Percentiles rank a stretch among this genome's conserved stretches.
These are phyloP conservation scores for Thoreauomyces humboldtii DNA, from an alignment of 192 early-diverging fungal species.

Conservation along the genomic window DNA sequence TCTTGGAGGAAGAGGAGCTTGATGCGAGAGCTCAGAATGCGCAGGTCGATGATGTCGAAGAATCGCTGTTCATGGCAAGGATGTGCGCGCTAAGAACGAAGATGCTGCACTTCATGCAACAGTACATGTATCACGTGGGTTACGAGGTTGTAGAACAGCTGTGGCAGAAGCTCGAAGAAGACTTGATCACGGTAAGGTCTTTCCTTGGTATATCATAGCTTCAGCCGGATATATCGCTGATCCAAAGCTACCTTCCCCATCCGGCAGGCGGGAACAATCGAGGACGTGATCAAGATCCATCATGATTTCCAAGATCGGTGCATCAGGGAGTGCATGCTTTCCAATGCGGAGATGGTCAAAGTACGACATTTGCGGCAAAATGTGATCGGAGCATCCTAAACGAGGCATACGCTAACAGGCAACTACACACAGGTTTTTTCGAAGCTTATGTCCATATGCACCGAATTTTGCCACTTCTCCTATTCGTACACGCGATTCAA, in stretches of 20 bases:
- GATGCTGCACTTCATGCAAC: conserved; percentile 90
- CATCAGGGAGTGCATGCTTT: conserved; percentile 88
- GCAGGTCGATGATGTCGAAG: conserved; percentile 20
- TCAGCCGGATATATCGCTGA: too few relatives aligned
- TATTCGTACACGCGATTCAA: conserved; percentile 46
- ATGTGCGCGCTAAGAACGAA: conserved; percentile 72
- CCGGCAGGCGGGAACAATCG: conserved; percentile 71
- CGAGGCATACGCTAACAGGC: too few relatives aligned
- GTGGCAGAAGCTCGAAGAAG: conserved; percentile 69
- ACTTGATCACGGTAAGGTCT: conserved; percentile 52
- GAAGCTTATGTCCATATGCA: conserved; percentile 59
- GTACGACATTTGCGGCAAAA: too few relatives aligned
- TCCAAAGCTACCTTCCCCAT: conserved; percentile 32
- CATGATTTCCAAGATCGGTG: conserved; percentile 82
- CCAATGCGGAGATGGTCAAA: conserved; percentile 76
- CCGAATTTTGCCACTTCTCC: conserved; percentile 57
- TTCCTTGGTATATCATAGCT: too few relatives aligned
- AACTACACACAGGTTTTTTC: conserved; percentile 57
- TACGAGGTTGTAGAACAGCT: conserved; percentile 93
- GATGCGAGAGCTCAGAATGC: too few relatives aligned
- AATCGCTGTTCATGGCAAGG: conserved; percentile 34
- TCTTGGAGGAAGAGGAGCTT: neutral
- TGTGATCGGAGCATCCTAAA: too few relatives aligned
- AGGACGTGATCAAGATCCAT: conserved; percentile 79
- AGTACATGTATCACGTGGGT: conserved; percentile 85